These are phyloP conservation scores for Xylaria sp. DNA, from an alignment of 2,329 filamentous ascomycete species.

Conservation along the genomic window DNA sequence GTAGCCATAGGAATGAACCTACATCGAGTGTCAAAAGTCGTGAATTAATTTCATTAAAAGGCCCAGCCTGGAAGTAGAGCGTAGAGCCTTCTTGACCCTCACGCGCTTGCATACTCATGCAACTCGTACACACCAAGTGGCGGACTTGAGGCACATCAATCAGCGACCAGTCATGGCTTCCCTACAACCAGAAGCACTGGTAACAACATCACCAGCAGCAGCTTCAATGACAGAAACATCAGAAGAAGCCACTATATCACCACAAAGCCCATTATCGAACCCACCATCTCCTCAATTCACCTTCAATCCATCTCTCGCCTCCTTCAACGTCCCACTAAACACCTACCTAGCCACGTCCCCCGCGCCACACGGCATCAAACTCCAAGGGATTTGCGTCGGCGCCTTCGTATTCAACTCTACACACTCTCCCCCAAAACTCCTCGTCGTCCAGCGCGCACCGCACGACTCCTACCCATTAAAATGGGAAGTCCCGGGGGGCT, in stretches of 20 bases:
- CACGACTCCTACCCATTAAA: slow-evolving; percentile 44
- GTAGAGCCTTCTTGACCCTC: too few species aligned
- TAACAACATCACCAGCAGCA: background rate
- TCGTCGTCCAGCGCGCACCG: slow-evolving; percentile 48
- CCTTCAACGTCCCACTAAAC: slow-evolving; percentile 32
- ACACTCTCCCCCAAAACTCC: slow-evolving; percentile 41
- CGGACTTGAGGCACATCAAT: background rate
- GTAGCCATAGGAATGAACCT: too few species aligned
- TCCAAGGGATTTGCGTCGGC: slow-evolving; percentile 37
- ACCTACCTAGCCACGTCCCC: slow-evolving; percentile 33
- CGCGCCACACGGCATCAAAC: slow-evolving; percentile 31
- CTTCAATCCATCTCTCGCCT: slow-evolving; percentile 28
- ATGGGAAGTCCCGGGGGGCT: slow-evolving; percentile 52
- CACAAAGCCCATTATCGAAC: too few species aligned
- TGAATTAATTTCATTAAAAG: too few species aligned
- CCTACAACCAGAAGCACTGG: background rate
- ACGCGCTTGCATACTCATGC: background rate
- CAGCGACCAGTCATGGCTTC: slow-evolving; percentile 7
- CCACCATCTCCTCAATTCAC: slow-evolving; percentile 32
- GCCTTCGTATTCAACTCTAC: slow-evolving; percentile 39
- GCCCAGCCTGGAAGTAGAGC: background rate
- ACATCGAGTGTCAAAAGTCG: too few species aligned
- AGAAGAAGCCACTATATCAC: background rate
- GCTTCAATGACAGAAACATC: background rate
- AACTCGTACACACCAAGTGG: background rate